phyloP scores from a whole-genome alignment of 2,329 filamentous ascomycete species.

The Raffaelea arxii region DNA sequence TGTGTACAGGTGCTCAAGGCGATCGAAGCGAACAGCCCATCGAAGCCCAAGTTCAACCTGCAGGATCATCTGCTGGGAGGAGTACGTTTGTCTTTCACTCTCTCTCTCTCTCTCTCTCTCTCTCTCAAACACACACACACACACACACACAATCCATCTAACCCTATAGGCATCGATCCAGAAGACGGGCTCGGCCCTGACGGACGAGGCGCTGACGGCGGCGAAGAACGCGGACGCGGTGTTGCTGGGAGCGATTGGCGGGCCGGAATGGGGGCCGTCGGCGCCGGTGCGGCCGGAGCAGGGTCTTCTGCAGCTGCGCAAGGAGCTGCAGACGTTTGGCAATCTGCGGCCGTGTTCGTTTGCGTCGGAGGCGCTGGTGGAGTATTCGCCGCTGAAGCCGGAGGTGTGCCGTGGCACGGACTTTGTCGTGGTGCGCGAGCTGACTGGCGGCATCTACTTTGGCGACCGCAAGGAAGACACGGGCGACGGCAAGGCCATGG shows the following conservation, averaged over 20 bases:
- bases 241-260: slow-evolving; percentile 86
- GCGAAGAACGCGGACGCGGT: slow-evolving; percentile 83
- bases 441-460: slow-evolving; percentile 93
- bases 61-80: slow-evolving; percentile 85
- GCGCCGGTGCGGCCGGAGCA: slow-evolving; percentile 76
- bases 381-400: slow-evolving; percentile 78
- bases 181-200: slow-evolving; percentile 66
- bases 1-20: slow-evolving; percentile 60
- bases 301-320: slow-evolving; percentile 81
- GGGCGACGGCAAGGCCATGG: slow-evolving; percentile 63
- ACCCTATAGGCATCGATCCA: slow-evolving; percentile 71
- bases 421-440: slow-evolving; percentile 85
- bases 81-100: slow-evolving; percentile 46
- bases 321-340: slow-evolving; percentile 87
- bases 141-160: background rate
- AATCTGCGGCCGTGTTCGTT: slow-evolving; percentile 97
- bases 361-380: slow-evolving; percentile 74
- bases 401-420: slow-evolving; percentile 78
- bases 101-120: background rate
- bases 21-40: slow-evolving; percentile 61
- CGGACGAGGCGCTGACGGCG: slow-evolving; percentile 70
- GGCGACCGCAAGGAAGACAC: slow-evolving; percentile 76
- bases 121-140: background rate
- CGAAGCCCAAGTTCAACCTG: slow-evolving; percentile 72
- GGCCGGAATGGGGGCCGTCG: slow-evolving; percentile 92